phyloP scores from a whole-genome alignment of 352 stramenopile species.

The Globisporangium viniferum region DNA sequence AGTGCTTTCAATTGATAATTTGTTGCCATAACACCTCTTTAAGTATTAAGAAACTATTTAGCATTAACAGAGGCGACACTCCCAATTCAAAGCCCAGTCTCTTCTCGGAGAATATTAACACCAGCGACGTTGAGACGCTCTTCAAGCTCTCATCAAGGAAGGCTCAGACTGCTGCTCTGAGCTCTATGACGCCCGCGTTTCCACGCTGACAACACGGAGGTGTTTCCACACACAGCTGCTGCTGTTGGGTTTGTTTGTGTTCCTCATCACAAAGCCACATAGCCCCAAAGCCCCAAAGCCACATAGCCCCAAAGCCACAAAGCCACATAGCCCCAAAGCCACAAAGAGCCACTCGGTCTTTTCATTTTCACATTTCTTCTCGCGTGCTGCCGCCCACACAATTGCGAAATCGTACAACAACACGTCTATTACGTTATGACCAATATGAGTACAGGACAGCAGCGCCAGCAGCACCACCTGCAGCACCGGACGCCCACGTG shows the following conservation, averaged over 20 bases:
- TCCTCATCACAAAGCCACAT: background rate
- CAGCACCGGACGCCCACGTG: background rate
- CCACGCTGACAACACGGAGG: background rate
- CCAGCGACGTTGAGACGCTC: background rate
- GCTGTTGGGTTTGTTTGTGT: background rate
- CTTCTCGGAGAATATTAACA: background rate
- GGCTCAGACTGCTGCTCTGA: background rate
- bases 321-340: background rate
- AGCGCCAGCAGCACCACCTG: background rate
- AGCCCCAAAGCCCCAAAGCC: background rate
- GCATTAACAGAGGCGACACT: no score
- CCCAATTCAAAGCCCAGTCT: background rate
- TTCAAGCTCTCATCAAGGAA: background rate
- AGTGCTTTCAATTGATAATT: no score
- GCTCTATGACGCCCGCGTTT: background rate
- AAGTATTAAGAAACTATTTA: no score
- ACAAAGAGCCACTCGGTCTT: background rate
- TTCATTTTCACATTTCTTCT: slow-evolving; percentile 2
- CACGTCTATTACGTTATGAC: background rate
- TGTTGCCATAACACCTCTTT: no score
- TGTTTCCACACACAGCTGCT: background rate
- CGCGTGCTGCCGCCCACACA: background rate
- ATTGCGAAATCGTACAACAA: background rate
- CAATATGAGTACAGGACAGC: background rate
- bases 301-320: background rate